These are phyloP conservation scores for Cladorrhinum sp. DNA, from an alignment of 2,329 filamentous ascomycete species.

Conservation along the genomic window DNA sequence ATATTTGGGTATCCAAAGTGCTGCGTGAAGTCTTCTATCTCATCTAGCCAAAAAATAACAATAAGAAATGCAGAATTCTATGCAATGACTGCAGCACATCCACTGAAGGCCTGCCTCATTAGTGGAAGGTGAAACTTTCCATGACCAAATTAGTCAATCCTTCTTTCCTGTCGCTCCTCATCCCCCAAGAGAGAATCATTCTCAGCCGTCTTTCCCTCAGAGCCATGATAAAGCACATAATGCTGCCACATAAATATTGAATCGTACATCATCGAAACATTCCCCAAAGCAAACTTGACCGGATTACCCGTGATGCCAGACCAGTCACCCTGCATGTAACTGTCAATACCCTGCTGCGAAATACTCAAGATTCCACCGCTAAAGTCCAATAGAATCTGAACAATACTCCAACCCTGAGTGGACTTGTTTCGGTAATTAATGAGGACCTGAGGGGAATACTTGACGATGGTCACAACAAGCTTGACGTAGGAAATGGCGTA, in stretches of 20 bases:
- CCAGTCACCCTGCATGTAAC: slow-evolving; percentile 82
- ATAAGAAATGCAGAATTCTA: no score
- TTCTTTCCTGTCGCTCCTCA: slow-evolving; percentile 27
- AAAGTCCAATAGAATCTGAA: slow-evolving; percentile 80
- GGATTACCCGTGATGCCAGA: slow-evolving; percentile 87
- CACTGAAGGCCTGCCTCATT: no score
- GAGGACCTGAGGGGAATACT: slow-evolving; percentile 85
- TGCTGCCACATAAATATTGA: slow-evolving; percentile 84
- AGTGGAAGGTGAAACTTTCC: no score
- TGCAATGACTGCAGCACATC: no score
- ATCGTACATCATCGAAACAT: slow-evolving; percentile 84
- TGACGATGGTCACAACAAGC: slow-evolving; percentile 80
- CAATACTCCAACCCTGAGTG: slow-evolving; percentile 84
- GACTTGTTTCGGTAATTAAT: slow-evolving; percentile 82
- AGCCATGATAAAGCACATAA: slow-evolving; percentile 68
- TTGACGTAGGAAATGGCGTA: slow-evolving; percentile 83
- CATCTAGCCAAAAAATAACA: neutral
- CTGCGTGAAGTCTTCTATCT: neutral
- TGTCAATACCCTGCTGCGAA: slow-evolving; percentile 79
- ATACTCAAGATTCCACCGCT: slow-evolving; percentile 78
- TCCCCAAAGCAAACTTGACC: slow-evolving; percentile 82
- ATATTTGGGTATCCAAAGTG: neutral
- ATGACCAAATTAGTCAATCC: slow-evolving; percentile 15
- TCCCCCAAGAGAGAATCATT: slow-evolving; percentile 36
- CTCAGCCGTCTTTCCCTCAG: slow-evolving; percentile 34